Evolutionary conservation across 2,329 filamentous ascomycete genomes (phyloP).

Genomic region (Hypoxylon sp.): DNA sequence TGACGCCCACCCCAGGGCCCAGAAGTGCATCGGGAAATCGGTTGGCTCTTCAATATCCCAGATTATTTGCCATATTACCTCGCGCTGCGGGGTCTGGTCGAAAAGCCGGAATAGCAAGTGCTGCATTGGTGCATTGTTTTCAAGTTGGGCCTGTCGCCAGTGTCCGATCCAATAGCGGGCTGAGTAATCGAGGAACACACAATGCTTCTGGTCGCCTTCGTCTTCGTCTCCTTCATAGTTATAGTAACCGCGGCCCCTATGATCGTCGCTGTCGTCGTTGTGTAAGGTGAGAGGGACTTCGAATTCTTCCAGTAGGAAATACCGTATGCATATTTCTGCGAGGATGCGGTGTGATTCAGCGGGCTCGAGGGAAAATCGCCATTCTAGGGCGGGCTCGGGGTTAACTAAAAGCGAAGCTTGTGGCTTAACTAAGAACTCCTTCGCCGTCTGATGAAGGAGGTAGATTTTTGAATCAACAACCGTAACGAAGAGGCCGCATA

Average conservation of each 20-base stretch:
- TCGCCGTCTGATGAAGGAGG: constrained; percentile 59
- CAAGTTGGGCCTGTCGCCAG: neutral
- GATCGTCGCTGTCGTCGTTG: no score
- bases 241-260: no score
- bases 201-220: no score
- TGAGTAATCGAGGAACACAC: constrained; percentile 29
- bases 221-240: no score
- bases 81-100: neutral
- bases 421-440: constrained; percentile 53
- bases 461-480: constrained; percentile 55
- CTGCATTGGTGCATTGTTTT: neutral
- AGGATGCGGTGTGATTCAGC: constrained; percentile 27
- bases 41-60: no score
- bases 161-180: constrained; percentile 26
- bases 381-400: no score
- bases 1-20: neutral
- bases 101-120: neutral
- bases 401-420: no score
- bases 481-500: constrained; percentile 57
- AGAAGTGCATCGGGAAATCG: neutral
- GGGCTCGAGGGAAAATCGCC: constrained; percentile 19
- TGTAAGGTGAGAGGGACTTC: neutral
- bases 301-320: constrained; percentile 17
- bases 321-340: constrained; percentile 29
- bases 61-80: no score